phyloP scores from a whole-genome alignment of 129 eudicot genomes.

The Chrysanthemum makinoi region DNA sequence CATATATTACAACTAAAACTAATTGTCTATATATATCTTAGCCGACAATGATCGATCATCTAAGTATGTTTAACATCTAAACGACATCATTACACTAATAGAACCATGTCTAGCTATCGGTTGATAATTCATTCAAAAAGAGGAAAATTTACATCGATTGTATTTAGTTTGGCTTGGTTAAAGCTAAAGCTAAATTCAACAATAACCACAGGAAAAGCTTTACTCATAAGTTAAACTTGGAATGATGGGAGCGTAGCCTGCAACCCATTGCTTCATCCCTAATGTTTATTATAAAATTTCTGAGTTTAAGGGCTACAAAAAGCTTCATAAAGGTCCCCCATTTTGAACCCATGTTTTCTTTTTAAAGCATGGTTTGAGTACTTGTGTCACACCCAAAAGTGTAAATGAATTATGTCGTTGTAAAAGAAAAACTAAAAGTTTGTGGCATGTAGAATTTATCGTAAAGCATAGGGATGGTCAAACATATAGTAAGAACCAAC shows the following conservation, averaged over 20 bases:
- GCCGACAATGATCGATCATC: too few relatives aligned
- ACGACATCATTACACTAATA: too few relatives aligned
- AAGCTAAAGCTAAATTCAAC: slow-evolving; percentile 16
- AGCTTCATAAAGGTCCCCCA: slow-evolving; percentile 20
- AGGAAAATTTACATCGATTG: too few relatives aligned
- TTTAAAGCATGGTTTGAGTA: slow-evolving; percentile 13
- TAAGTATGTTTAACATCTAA: too few relatives aligned
- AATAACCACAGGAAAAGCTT: slow-evolving; percentile 16
- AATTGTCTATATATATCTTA: too few relatives aligned
- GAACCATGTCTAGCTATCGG: too few relatives aligned
- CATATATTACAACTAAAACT: too few relatives aligned
- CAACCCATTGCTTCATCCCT: slow-evolving; percentile 20
- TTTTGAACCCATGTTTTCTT: slow-evolving; percentile 17
- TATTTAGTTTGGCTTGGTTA: background rate
- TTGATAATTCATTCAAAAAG: too few relatives aligned
- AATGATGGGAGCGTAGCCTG: slow-evolving; percentile 15
- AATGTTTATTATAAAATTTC: slow-evolving; percentile 2
- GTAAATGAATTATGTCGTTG: slow-evolving; percentile 6
- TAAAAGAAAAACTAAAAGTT: background rate
- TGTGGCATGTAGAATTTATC: background rate
- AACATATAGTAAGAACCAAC: background rate
- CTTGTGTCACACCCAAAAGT: slow-evolving; percentile 18
- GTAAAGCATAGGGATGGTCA: slow-evolving; percentile 7
- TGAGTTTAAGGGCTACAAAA: background rate
- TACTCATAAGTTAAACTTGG: slow-evolving; percentile 21